These are phyloP conservation scores for button mushroom (Agaricus bisporus) DNA, from an alignment of 768 basidiomycete genomes.

Conservation along the genomic window DNA sequence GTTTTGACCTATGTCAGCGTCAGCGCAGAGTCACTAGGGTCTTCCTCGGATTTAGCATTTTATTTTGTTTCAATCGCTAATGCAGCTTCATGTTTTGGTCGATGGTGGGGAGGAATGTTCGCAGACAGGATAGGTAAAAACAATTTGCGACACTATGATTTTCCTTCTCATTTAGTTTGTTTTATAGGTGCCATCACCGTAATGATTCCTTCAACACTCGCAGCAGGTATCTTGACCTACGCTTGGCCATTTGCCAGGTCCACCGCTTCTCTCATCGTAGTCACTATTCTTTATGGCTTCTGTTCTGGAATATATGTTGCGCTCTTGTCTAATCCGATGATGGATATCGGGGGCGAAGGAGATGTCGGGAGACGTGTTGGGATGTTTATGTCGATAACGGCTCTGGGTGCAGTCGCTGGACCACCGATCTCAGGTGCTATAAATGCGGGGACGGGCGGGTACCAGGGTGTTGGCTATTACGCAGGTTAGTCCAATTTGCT, in stretches of 20 bases:
- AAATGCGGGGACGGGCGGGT: constrained; percentile 44
- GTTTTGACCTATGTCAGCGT: constrained; percentile 67
- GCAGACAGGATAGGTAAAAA: constrained; percentile 47
- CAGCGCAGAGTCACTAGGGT: constrained; percentile 45
- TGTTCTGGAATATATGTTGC: constrained; percentile 59
- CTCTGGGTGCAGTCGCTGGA: constrained; percentile 60
- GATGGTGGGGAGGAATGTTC: constrained; percentile 46
- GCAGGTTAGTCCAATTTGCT: constrained; percentile 31
- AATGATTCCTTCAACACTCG: constrained; percentile 58
- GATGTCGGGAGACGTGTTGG: constrained; percentile 65
- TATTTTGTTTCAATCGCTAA: constrained; percentile 70
- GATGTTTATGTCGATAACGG: constrained; percentile 54
- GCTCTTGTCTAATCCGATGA: constrained; percentile 49
- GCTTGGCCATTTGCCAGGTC: constrained; percentile 62
- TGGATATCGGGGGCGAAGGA: constrained; percentile 50
- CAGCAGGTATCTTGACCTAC: constrained; percentile 56
- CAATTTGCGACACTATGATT: not conserved
- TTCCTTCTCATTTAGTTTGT: not conserved
- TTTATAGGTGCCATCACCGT: constrained; percentile 31
- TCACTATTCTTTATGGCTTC: constrained; percentile 65
- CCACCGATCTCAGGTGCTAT: constrained; percentile 76
- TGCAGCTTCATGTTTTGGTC: constrained; percentile 56
- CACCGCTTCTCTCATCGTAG: constrained; percentile 38
- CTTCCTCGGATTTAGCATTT: constrained; percentile 46
- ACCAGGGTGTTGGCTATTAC: constrained; percentile 48